These are phyloP conservation scores for Pseudogymnoascus sp. DNA, from an alignment of 2,329 filamentous ascomycete genomes.

Conservation along the genomic window DNA sequence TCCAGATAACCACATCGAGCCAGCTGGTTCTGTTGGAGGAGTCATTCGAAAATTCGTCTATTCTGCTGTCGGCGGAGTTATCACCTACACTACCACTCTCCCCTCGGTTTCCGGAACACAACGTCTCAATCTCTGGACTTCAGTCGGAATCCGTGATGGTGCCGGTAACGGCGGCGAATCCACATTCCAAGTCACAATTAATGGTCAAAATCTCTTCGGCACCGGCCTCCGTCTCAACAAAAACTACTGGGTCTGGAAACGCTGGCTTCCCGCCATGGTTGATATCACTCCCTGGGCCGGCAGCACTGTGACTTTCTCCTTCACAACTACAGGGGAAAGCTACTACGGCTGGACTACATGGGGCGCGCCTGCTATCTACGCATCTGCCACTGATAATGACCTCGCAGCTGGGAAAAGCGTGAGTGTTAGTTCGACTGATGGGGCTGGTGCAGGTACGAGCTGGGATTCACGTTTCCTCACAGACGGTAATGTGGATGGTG, in stretches of 20 bases:
- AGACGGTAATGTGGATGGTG: not conserved
- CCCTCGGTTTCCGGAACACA: constrained; percentile 12
- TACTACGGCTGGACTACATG: constrained; percentile 16
- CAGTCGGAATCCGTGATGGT: constrained; percentile 17
- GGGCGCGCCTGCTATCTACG: constrained; percentile 15
- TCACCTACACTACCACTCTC: constrained; percentile 12
- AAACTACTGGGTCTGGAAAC: constrained; percentile 17
- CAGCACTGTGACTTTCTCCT: constrained; percentile 10
- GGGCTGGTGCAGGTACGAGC: constrained; percentile 6
- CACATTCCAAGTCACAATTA: constrained; percentile 14
- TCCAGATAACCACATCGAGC: constrained; percentile 15
- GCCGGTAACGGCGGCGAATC: constrained; percentile 16
- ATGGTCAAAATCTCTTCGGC: constrained; percentile 14
- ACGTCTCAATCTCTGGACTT: constrained; percentile 17
- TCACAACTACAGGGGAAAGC: constrained; percentile 14
- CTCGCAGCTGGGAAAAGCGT: constrained; percentile 12
- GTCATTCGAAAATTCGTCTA: constrained; percentile 15
- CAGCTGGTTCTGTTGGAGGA: constrained; percentile 13
- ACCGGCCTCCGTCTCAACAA: constrained; percentile 11
- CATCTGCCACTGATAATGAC: constrained; percentile 11
- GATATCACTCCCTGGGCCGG: constrained; percentile 17
- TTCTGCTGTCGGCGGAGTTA: constrained; percentile 14
- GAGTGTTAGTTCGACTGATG: constrained; percentile 13
- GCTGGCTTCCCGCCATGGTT: constrained; percentile 16
- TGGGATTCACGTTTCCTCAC: constrained; percentile 11